Evolutionary conservation across 2,329 filamentous ascomycete species (phyloP).

Genomic region (Didymella sp.): DNA sequence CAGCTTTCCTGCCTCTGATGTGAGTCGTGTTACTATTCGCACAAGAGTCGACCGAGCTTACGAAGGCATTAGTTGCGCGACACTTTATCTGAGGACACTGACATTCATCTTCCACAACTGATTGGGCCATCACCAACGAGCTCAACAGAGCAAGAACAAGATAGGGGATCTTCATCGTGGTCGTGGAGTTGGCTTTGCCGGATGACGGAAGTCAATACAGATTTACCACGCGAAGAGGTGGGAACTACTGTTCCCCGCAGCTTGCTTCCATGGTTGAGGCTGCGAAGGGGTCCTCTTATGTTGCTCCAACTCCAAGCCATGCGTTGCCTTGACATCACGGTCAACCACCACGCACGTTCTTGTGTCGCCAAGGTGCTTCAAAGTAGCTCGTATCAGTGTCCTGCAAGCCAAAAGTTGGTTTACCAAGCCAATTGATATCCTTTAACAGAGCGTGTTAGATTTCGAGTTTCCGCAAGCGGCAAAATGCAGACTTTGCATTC

Average conservation of each 20-base stretch:
- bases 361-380: slow-evolving; percentile 11
- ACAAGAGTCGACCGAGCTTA: slow-evolving; percentile 14
- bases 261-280: background rate
- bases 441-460: slow-evolving; percentile 1
- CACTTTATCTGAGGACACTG: slow-evolving; percentile 42
- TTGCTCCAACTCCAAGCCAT: background rate
- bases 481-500: slow-evolving; percentile 9
- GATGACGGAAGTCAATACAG: no score
- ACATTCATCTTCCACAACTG: slow-evolving; percentile 20
- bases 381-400: background rate
- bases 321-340: slow-evolving; percentile 14
- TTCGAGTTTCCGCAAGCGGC: slow-evolving; percentile 1
- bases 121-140: slow-evolving; percentile 26
- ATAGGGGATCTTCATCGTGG: slow-evolving; percentile 33
- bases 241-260: background rate
- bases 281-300: slow-evolving; percentile 11
- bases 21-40: slow-evolving; percentile 1
- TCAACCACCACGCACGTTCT: slow-evolving; percentile 2
- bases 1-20: slow-evolving; percentile 30
- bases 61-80: slow-evolving; percentile 25
- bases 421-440: slow-evolving; percentile 12
- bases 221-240: background rate
- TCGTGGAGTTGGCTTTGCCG: background rate
- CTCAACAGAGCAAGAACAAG: slow-evolving; percentile 28
- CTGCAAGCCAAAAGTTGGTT: background rate